phyloP scores from a whole-genome alignment of 2,329 filamentous ascomycete species.

The Malbranchea cinnamomea region DNA sequence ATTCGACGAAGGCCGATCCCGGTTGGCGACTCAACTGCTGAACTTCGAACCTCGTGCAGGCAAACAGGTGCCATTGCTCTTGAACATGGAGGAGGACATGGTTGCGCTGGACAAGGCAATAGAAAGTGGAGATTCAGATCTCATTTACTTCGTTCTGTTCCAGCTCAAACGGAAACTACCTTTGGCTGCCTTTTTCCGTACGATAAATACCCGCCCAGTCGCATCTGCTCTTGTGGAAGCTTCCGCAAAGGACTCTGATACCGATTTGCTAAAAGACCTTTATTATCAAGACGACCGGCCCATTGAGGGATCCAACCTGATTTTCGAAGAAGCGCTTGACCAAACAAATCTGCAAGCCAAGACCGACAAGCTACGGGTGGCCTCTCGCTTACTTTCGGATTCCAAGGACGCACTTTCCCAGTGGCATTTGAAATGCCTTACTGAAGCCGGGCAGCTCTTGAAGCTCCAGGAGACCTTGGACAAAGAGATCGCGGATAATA shows the following conservation, averaged over 20 bases:
- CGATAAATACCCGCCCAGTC: slow-evolving; percentile 69
- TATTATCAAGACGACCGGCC: slow-evolving; percentile 95
- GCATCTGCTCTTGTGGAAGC: slow-evolving; percentile 84
- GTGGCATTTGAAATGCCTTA: slow-evolving; percentile 59
- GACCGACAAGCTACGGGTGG: slow-evolving; percentile 76
- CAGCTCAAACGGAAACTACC: slow-evolving; percentile 83
- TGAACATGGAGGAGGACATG: slow-evolving; percentile 92
- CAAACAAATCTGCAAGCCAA: slow-evolving; percentile 56
- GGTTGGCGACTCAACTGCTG: slow-evolving; percentile 78
- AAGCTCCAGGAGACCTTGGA: slow-evolving; percentile 79
- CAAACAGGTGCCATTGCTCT: slow-evolving; percentile 83
- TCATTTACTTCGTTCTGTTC: slow-evolving; percentile 77
- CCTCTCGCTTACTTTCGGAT: slow-evolving; percentile 68
- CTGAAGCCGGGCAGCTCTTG: slow-evolving; percentile 65
- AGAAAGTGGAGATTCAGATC: slow-evolving; percentile 84
- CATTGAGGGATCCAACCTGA: slow-evolving; percentile 73
- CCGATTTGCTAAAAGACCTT: slow-evolving; percentile 75
- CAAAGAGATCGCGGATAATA: slow-evolving; percentile 56
- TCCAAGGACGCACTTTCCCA: slow-evolving; percentile 54
- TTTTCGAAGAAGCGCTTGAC: slow-evolving; percentile 67
- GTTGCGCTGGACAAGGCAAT: slow-evolving; percentile 93
- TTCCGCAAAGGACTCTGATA: slow-evolving; percentile 63
- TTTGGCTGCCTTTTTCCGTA: slow-evolving; percentile 79
- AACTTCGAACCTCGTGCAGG: slow-evolving; percentile 90
- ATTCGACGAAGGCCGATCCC: slow-evolving; percentile 79